Percentiles rank a stretch among this genome's conserved stretches.
Conservation (phyloP, 805 yeast species). For the Jamesozyma jinghongensis region DNA sequence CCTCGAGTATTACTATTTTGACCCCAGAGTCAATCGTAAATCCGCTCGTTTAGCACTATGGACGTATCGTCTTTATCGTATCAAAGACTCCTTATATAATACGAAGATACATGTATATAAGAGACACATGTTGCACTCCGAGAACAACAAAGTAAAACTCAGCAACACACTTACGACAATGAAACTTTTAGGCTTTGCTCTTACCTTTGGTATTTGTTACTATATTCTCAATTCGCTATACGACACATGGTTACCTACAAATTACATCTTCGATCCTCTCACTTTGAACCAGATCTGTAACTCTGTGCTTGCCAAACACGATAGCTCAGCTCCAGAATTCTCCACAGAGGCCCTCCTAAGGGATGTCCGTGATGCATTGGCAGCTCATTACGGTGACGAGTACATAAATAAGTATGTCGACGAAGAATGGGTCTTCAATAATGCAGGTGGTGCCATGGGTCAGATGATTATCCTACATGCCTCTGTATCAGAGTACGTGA, state of each 20-base stretch:
- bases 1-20: no score
- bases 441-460: slow-evolving; percentile 99
- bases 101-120: no score
- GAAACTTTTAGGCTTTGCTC: slow-evolving; percentile 16
- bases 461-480: slow-evolving; percentile 93
- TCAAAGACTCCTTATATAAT: no score
- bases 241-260: slow-evolving; percentile 58
- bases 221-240: slow-evolving; percentile 30
- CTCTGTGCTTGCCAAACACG: slow-evolving; percentile 41
- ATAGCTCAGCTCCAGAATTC: slow-evolving; percentile 24
- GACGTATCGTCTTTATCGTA: no score
- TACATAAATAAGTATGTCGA: slow-evolving; percentile 59
- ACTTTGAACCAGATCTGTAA: slow-evolving; percentile 51
- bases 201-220: slow-evolving; percentile 14
- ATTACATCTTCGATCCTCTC: slow-evolving; percentile 61
- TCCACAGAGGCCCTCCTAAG: slow-evolving; percentile 55
- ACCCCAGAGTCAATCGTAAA: no score
- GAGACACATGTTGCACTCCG: no score
- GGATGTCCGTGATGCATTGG: slow-evolving; percentile 50
- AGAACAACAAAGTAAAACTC: no score
- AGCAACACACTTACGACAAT: slow-evolving; percentile 4
- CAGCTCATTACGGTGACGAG: slow-evolving; percentile 60
- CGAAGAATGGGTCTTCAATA: slow-evolving; percentile 92
- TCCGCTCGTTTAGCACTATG: no score
- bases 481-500: slow-evolving; percentile 84